These are phyloP conservation scores for Heritiera fomes DNA, from an alignment of 345 rosid species.

Conservation along the genomic window DNA sequence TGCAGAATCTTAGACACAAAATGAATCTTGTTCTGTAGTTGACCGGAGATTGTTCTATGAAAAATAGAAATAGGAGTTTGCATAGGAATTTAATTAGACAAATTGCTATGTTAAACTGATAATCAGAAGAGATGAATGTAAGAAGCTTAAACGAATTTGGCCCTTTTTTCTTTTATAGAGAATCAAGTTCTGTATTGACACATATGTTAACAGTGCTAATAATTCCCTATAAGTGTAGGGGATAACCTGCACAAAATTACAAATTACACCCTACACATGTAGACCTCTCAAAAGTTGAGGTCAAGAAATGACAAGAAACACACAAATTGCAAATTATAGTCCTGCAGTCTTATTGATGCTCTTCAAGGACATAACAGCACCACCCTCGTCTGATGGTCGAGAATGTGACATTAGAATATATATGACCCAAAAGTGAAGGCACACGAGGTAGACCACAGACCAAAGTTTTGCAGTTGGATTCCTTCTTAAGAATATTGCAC, in stretches of 20 bases:
- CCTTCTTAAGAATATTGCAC: slow-evolving; percentile 69
- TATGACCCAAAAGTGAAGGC: slow-evolving; percentile 91
- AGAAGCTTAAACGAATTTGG: neutral
- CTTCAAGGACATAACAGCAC: slow-evolving; percentile 73
- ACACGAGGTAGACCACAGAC: slow-evolving; percentile 62
- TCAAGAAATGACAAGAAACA: neutral
- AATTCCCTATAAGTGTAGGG: neutral
- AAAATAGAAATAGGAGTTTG: too few species aligned
- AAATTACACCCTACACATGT: neutral
- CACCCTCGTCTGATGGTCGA: slow-evolving; percentile 45
- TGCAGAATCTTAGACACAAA: too few species aligned
- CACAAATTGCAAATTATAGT: slow-evolving; percentile 14
- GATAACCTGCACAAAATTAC: neutral
- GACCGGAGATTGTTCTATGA: too few species aligned
- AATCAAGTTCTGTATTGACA: neutral
- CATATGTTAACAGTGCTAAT: neutral
- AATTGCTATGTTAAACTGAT: neutral
- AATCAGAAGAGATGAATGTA: neutral
- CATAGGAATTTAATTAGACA: neutral
- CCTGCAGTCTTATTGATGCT: slow-evolving; percentile 61
- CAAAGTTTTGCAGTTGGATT: slow-evolving; percentile 77
- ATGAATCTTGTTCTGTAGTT: too few species aligned
- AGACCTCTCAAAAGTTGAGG: neutral
- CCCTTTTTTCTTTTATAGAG: neutral
- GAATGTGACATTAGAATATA: slow-evolving; percentile 68